Base-by-base conservation (phyloP, 2,329 filamentous ascomycete genomes). In the Diaporthe vaccinii region DNA sequence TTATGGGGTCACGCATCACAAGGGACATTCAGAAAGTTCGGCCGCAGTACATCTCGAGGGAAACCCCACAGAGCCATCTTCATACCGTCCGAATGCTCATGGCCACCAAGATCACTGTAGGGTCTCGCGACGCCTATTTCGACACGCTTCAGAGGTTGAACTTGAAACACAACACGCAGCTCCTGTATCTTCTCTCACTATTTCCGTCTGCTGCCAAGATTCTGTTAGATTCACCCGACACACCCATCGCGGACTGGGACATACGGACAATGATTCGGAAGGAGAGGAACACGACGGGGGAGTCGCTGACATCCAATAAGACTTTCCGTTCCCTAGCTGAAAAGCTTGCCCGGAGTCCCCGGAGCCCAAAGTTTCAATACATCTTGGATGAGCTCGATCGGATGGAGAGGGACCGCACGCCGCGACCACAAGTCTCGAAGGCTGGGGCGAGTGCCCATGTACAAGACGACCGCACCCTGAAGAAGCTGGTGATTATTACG, bases 401-500 rank as follows among this genome's bases (percentile, higher is more conserved):
- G 0, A 69, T 73, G 65, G 62, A 62, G 0, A 44, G 36, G 4
- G 55, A 72, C 28, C 15, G 12, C 8, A 58, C 55, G 3, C 25
- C 41, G 12, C 69, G 69, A 3, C 55, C 69, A 1, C 41, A 72
- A 31, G 4, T 4, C n/a, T 22, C 39, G 3, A 59, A n/a, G 68
- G 5, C 28, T 12, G 14, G 28, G 5, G 10, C 20, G 3, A 61
- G 68, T 8, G n/a, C 49, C 4, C 31, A 12, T 4, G 31, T 44
- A 6, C 53, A 67, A 14, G 17, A 22, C 2, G 53, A 69, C 58
- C 15, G 5, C 1, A 41, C 25, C 17, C 25, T 72, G 7, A 76
- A 74, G 49, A 76, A 74, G 67, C 46, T 76, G n/a, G 72, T 76
- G 39, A 72, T 76, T 15, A 55, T 76, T 8, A 70, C 67, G 1